Base-by-base conservation (phyloP, 2,329 filamentous ascomycete genomes). In the Arachnomyces sp. region DNA sequence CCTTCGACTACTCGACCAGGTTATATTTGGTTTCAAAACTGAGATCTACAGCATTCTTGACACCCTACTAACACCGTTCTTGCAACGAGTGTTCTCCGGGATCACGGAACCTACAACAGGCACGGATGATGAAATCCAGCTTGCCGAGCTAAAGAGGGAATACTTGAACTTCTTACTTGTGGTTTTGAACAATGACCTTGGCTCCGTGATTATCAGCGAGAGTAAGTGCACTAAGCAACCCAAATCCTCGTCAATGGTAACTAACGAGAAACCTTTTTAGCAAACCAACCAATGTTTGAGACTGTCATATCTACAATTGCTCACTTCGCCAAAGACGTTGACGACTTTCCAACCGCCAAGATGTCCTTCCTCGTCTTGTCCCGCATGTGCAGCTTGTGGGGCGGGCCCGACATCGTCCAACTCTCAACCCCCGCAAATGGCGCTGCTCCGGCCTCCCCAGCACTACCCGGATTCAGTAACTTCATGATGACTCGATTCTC, bases 61-160 rank as follows among this genome's bases (percentile, higher is more conserved):
- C 60, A 78, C 85, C 28, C 72, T 98, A 7, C 75, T 98, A 39
- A 90, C 88, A 0, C 90, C 92, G 2, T 78, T 98, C 34, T 71
- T 98, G 34, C 85, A 95, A 57, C 80, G 88, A 34, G 87, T 98
- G 31, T 95, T 95, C 62, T 75, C 78, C 9, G 86, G 88, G 2
- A 73, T 98, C 34, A 81, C 82, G 1, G 86, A 93, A 51, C 83
- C 87, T 12, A 84, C 89, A 25, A 81, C 77, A 1, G 92, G 92
- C 31, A 98, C 92, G 4, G 92, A 98, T 57, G 92, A 98, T 56
- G 88, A 95, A 63, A 93, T 98, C 44, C 89, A 98, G 62, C 76
- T 96, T 39, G 82, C 79, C 12, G 92, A 96, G 64, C 73, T 98
- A 45, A 84, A 90, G 51, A 78, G 87, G 48, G 90, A 98, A 58